These are phyloP conservation scores for Yamadazyma olivae DNA, from an alignment of 805 yeast genomes.

Conservation along the genomic window DNA sequence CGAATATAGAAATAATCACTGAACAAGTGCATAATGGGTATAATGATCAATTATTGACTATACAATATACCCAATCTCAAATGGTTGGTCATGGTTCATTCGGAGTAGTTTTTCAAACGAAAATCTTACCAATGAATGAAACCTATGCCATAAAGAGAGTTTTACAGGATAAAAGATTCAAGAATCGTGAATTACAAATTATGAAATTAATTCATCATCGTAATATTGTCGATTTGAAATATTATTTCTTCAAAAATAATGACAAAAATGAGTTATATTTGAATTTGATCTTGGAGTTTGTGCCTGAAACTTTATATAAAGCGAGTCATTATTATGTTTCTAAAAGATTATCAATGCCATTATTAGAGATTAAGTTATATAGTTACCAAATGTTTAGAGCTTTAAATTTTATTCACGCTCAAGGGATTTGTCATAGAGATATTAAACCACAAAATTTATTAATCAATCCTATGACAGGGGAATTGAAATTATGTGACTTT, in stretches of 20 bases:
- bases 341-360: conserved; percentile 77
- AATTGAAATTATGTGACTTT: conserved; percentile 91
- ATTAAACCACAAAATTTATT: conserved; percentile 87
- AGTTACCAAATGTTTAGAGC: conserved; percentile 77
- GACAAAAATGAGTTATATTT: conserved; percentile 80
- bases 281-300: conserved; percentile 84
- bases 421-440: conserved; percentile 89
- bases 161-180: conserved; percentile 91
- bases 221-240: conserved; percentile 82
- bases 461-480: conserved; percentile 81
- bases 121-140: conserved; percentile 67
- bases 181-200: conserved; percentile 91
- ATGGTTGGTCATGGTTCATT: conserved; percentile 99
- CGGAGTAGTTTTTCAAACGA: conserved; percentile 94
- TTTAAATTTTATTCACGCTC: conserved; percentile 70
- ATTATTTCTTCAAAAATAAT: conserved; percentile 74
- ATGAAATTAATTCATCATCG: conserved; percentile 88
- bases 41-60: conserved; percentile 56
- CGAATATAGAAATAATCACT: conserved; percentile 40
- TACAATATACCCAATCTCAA: conserved; percentile 76
- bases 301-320: conserved; percentile 94
- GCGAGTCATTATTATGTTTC: conserved; percentile 82
- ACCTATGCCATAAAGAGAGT: conserved; percentile 93
- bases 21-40: conserved; percentile 73
- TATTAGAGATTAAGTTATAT: conserved; percentile 82